Evolutionary conservation across 2,329 filamentous ascomycete genomes (phyloP).

Genomic region (Lachnellula willkommii): DNA sequence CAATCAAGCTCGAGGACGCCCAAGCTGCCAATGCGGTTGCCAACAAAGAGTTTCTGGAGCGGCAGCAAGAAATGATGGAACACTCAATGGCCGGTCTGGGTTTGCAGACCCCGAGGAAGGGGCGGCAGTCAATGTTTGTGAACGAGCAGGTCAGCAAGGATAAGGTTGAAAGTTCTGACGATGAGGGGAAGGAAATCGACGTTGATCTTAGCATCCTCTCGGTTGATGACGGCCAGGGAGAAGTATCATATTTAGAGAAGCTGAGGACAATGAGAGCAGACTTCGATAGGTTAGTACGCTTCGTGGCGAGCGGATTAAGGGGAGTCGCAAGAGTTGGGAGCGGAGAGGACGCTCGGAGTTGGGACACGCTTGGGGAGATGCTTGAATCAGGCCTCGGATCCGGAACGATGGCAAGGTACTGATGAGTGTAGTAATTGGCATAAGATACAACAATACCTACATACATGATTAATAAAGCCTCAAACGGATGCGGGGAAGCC

Average conservation of each 20-base stretch:
- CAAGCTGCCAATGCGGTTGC: constrained; percentile 36
- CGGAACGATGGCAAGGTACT: not conserved
- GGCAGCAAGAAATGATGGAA: constrained; percentile 28
- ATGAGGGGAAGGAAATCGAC: constrained; percentile 34
- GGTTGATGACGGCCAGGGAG: constrained; percentile 18
- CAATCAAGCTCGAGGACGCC: constrained; percentile 61
- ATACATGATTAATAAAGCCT: too few relatives aligned
- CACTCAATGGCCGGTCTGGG: constrained; percentile 29
- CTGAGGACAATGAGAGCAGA: constrained; percentile 54
- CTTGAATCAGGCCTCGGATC: constrained; percentile 49
- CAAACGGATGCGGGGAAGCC: too few relatives aligned
- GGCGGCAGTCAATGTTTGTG: not conserved
- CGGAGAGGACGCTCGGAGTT: constrained; percentile 50
- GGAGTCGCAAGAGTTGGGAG: constrained; percentile 70
- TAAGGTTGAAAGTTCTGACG: constrained; percentile 32
- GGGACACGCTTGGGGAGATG: constrained; percentile 79
- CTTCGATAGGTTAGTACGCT: constrained; percentile 61
- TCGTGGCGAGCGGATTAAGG: constrained; percentile 67
- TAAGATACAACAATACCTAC: not conserved
- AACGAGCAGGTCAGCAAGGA: constrained; percentile 9
- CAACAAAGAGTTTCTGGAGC: constrained; percentile 16
- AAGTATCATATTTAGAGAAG: constrained; percentile 44
- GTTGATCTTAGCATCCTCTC: constrained; percentile 35
- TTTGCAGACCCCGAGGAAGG: constrained; percentile 27
- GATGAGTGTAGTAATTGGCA: not conserved